Evolutionary conservation across 306 rosid species (phyloP), one percentile per base, ranked within the genome.

Genomic region (Erythrophleum fordii): DNA sequence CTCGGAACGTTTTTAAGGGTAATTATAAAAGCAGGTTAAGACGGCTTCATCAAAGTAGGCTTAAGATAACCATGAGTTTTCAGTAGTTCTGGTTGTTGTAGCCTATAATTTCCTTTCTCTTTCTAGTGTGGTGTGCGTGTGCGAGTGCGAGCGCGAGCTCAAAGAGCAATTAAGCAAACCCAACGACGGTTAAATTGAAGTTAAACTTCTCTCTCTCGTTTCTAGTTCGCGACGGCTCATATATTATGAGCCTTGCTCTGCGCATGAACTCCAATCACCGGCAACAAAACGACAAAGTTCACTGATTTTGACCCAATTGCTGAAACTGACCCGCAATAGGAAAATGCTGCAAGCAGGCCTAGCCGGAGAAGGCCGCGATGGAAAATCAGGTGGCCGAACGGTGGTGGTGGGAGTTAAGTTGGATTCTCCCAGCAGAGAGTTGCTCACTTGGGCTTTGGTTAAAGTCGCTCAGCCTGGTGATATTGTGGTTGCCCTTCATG

Each of bases 391-490:
- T 17, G 83, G 79, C 42, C 88, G 94, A 53, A 86, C 88, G 85
- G 97, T 93, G 80, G 80, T 93, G 61, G 98, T 93, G 12, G 99
- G 99, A 13, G 85, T 96, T 78, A 93, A 92, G 85, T 73, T 93
- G 67, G 99, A 96, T 66, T 80, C 94, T 1, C 89, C 87, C 11
- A 90, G 99, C 77, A 92, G 86, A 69, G 99, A 93, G 88, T 79
- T 96, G 77, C 92, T 96, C 14, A 93, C 98, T 2, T 96, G 97
- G 99, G 98, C 99, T 77, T 72, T 96, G 80, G 98, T 93, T 39
- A 96, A 96, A 81, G 97, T 93, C 53, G 94, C 98, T 78, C 91
- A 88, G 69, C 94, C 98, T 1, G 91, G 93, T 76, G 99, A 96
- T 82, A 51, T 75, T 51, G 98, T 96, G 17, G 81, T 96, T 79